Evolutionary conservation across 2,329 filamentous ascomycete genomes (phyloP), one percentile per base, ranked within the genome.

Genomic region (Anthostomella pinea): DNA sequence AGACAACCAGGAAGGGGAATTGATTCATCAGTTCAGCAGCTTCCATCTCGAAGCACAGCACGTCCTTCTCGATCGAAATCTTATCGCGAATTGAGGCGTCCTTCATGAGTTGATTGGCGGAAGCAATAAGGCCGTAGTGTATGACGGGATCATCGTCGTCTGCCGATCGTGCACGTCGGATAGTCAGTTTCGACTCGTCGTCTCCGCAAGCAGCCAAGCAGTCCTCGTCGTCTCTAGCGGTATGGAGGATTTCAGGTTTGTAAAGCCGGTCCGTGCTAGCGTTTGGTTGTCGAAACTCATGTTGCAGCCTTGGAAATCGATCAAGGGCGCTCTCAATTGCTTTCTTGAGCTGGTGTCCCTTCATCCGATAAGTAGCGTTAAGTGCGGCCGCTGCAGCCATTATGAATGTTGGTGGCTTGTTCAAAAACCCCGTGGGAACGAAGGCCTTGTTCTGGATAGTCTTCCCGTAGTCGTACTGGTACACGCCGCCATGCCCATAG

Each of bases 51-150:
- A n/a, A n/a, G n/a, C n/a, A n/a, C n/a, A n/a, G n/a, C n/a, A 60
- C 42, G 10, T 43, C 39, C 7, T 47, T 35, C 14, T 55, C 40
- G 5, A 13, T 14, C 1, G 48, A 26, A 3, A 62, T 33, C 18
- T 26, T 34, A 36, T 64, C 58, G 2, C 63, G 45, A 4, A 42
- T 6, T 2, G 6, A 1, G 0, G 49, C 57, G 31, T 60, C 32
- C 18, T 57, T 56, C 39, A 65, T 57, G 8, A 62, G 2, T n/a
- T 40, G 38, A 28, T 63, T 59, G 1, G 28, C 57, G 0, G 56
- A 63, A 2, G 58, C 62, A 34, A 67, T 62, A 0, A 57, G 19
- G 0, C 64, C 64, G 19, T 61, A 62, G 35, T 65, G 60, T 3
- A 65, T 43, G 3, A 28, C 27, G 3, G 54, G 52, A 20, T 48